Evolutionary conservation across 2,329 filamentous ascomycete species (phyloP).

Genomic region (Blastomyces silverae): DNA sequence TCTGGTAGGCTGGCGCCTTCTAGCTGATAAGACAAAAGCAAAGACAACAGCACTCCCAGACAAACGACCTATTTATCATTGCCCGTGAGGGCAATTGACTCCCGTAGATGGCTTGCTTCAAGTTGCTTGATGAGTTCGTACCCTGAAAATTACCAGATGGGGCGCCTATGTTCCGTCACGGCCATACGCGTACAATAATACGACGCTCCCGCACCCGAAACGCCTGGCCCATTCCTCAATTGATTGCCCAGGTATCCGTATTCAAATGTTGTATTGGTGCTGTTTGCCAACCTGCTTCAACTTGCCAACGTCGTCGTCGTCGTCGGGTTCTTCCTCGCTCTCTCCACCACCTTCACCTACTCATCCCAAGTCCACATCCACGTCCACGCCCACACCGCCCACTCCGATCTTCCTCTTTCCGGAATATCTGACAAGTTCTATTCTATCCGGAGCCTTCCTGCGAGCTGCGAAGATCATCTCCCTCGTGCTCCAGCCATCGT

Average conservation of each 20-base stretch:
- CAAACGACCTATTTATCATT: too few species aligned
- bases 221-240: not conserved
- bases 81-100: too few species aligned
- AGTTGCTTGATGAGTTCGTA: too few species aligned
- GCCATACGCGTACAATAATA: not conserved
- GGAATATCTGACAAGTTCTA: not conserved
- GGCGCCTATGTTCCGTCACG: not conserved
- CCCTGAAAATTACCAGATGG: not conserved
- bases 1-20: too few species aligned
- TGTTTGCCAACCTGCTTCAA: not conserved
- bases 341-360: not conserved
- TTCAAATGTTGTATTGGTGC: too few species aligned
- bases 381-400: not conserved
- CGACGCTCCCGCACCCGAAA: not conserved
- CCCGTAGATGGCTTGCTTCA: too few species aligned
- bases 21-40: too few species aligned
- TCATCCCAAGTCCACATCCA: not conserved
- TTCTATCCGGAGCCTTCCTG: not conserved
- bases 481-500: constrained; percentile 1
- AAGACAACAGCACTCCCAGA: too few species aligned
- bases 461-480: constrained; percentile 1
- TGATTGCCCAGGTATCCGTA: not conserved
- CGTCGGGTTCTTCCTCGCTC: not conserved
- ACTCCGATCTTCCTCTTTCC: not conserved
- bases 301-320: not conserved